A percentile compares a stretch with the other conserved stretches of the same genome.
Conservation (phyloP, 2,329 filamentous ascomycete genomes). For the Ophiostoma sp. region DNA sequence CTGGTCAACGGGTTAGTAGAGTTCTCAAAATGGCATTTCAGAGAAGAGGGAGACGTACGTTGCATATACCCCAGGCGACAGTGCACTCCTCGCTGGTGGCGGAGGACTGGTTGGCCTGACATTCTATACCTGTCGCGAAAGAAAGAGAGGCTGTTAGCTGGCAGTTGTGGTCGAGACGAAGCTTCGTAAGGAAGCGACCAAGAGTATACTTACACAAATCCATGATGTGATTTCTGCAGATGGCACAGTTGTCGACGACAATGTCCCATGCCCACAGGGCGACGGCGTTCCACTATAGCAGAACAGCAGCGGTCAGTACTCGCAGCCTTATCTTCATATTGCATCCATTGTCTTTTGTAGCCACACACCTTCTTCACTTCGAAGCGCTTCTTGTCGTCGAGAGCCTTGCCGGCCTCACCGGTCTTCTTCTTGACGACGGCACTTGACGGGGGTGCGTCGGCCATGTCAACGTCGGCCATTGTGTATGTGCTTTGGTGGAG, state of each 20-base stretch:
- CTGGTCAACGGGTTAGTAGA: conserved; percentile 48
- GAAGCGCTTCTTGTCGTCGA: conserved; percentile 84
- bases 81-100: conserved; percentile 98
- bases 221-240: conserved; percentile 99
- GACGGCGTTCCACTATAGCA: conserved; percentile 88
- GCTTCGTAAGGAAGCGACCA: neutral
- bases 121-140: conserved; percentile 76
- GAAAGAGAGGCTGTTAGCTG: conserved; percentile 3
- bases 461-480: conserved; percentile 98
- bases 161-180: neutral
- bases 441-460: conserved; percentile 67
- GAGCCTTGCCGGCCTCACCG: conserved; percentile 47
- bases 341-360: neutral
- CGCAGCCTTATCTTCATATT: neutral
- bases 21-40: neutral
- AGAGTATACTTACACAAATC: conserved; percentile 71
- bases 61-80: conserved; percentile 98
- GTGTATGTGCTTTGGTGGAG: neutral
- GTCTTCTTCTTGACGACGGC: conserved; percentile 56
- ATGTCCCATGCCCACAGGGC: conserved; percentile 99
- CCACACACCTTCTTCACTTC: conserved; percentile 90
- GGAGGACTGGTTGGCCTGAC: conserved; percentile 96
- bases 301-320: neutral
- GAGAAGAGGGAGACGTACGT: conserved; percentile 64
- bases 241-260: conserved; percentile 98